Base-by-base conservation (phyloP, 306 rosid species). In the Mimosa bimucronata region DNA sequence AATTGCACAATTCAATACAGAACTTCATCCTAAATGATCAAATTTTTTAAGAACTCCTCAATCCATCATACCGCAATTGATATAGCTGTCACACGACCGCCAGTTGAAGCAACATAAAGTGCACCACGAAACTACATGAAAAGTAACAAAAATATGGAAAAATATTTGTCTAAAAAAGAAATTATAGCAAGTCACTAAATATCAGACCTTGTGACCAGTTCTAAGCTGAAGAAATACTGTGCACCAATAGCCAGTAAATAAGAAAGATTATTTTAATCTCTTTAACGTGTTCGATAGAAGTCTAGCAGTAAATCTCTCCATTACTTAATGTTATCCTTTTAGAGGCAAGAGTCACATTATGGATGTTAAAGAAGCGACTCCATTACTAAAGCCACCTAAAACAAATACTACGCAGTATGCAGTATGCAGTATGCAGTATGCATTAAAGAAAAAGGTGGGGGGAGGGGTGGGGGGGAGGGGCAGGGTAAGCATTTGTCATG, bases 61-160 rank as follows among this genome's bases (percentile, higher is more conserved):
- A 81, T 80, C 61, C 70, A 52, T n/a, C 79, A 1, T 85, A 90
- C 98, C 86, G 26, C 81, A 74, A 86, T 76, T 23, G 88, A 90
- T 67, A 92, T 19, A 23, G 98, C 94, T 75, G 92, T 88, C 79
- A 92, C 34, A 64, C 83, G 90, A 57, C 98, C 98, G 77, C 93
- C 46, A 2, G 98, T 94, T 71, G 98, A 89, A 77, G 97, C 98
- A 85, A 94, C 97, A 75, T 89, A 94, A 77, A 94, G 90, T 74
- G 74, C 48, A 60, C 82, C 82, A 41, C 83, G 86, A 74, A 71
- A 88, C 98, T 94, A 71, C 87, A 88, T 25, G 42, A 73, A 76
- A 84, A 75, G 71, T 25, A 67, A 45, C 72, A 42, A 31, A 81
- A 38, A 55, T 29, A 48, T 46, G 78, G 53, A 57, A 58, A 67